Evolutionary conservation across 306 rosid species (phyloP).

Genomic region (Ochetophila trinervis): DNA sequence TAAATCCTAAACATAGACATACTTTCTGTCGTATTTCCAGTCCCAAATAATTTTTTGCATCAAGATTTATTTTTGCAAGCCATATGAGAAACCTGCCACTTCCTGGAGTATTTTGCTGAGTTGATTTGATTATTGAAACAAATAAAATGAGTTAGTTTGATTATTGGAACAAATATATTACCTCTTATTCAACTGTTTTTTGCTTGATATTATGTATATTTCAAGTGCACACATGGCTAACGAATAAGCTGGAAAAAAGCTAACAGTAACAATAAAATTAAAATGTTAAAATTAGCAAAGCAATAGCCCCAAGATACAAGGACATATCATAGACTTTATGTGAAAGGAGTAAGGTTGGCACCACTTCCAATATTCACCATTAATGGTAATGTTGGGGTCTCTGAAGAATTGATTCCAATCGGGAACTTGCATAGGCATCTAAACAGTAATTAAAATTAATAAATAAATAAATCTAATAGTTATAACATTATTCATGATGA

Average conservation of each 20-base stretch:
- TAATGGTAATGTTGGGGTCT: conserved; percentile 88
- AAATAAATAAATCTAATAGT: not conserved
- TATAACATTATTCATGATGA: not conserved
- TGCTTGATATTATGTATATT: not conserved
- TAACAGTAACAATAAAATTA: not conserved
- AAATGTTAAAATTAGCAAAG: not conserved
- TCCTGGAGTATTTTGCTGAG: conserved; percentile 40
- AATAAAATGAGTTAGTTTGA: not conserved
- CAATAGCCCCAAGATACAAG: not conserved
- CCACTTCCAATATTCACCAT: conserved; percentile 96
- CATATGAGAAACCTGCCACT: conserved; percentile 87
- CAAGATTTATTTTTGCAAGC: conserved; percentile 71
- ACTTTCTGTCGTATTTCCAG: conserved; percentile 81
- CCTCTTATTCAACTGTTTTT: not conserved
- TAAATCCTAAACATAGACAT: conserved; percentile 13
- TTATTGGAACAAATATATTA: not conserved
- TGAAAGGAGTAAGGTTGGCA: conserved; percentile 14
- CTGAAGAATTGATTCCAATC: conserved; percentile 76
- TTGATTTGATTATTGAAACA: not conserved
- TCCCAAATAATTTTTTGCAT: conserved; percentile 72
- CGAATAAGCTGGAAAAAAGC: not conserved
- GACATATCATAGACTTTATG: not conserved
- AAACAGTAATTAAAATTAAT: not conserved
- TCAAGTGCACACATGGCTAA: not conserved
- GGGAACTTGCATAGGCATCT: conserved; percentile 69